Evolutionary conservation across 768 basidiomycete species (phyloP).

Genomic region (Lactifluus echinatus): DNA sequence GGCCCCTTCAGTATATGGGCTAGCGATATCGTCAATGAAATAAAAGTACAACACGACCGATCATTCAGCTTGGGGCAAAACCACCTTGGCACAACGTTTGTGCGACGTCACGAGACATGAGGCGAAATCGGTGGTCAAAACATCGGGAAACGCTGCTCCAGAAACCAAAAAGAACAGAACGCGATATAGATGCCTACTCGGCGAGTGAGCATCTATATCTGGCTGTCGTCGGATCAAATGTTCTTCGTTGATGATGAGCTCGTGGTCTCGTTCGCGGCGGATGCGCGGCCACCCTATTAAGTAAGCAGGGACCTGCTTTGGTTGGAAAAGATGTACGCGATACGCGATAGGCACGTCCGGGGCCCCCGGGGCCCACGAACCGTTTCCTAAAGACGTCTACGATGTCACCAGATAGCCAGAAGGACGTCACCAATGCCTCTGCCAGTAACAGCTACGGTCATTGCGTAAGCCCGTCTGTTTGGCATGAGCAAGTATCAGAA

Average conservation of each 20-base stretch:
- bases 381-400: constrained; percentile 40
- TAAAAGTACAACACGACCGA: not conserved
- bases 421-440: constrained; percentile 46
- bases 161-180: too few species aligned
- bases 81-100: not conserved
- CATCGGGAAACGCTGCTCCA: not conserved
- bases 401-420: constrained; percentile 36
- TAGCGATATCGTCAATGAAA: not conserved
- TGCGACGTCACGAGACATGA: not conserved
- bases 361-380: constrained; percentile 20
- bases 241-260: not conserved
- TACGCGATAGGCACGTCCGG: too few species aligned
- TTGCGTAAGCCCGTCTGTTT: constrained; percentile 17
- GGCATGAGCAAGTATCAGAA: not conserved
- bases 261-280: not conserved
- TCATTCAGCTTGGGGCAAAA: too few species aligned
- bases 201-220: too few species aligned
- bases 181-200: too few species aligned
- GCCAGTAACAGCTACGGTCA: constrained; percentile 43
- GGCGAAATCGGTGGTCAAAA: not conserved
- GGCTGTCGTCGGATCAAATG: not conserved
- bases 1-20: not conserved
- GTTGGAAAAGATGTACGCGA: too few species aligned
- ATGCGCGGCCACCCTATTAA: too few species aligned
- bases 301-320: too few species aligned